These are phyloP conservation scores for Poronia punctata DNA, from an alignment of 495 filamentous ascomycete genomes.

Conservation along the genomic window DNA sequence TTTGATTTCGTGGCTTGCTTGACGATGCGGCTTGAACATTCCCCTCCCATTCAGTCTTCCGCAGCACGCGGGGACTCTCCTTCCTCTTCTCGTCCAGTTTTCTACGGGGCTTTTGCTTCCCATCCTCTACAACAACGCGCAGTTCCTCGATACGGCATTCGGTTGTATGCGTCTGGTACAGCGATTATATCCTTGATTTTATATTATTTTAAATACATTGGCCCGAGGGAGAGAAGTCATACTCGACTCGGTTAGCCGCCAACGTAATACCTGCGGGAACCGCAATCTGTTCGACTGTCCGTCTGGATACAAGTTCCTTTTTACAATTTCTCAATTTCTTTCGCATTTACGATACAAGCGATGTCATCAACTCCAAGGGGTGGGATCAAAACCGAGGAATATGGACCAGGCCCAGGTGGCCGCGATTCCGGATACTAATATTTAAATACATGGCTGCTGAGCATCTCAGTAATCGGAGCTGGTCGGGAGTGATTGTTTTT, in stretches of 20 bases:
- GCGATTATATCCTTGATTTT: constrained; percentile 31
- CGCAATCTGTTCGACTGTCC: constrained; percentile 20
- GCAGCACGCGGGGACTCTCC: constrained; percentile 27
- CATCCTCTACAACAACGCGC: constrained; percentile 43
- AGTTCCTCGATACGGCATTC: constrained; percentile 33
- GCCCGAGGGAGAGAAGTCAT: neutral
- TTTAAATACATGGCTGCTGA: constrained; percentile 27
- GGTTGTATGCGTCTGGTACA: constrained; percentile 49
- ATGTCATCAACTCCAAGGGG: constrained; percentile 28
- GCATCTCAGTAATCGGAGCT: constrained; percentile 21
- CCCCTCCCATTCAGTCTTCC: constrained; percentile 21
- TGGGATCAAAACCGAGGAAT: constrained; percentile 30
- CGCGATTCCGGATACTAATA: constrained; percentile 37
- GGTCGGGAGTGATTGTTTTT: constrained; percentile 13
- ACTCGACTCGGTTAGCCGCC: neutral
- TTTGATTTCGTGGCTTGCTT: constrained; percentile 31
- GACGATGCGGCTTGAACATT: constrained; percentile 18
- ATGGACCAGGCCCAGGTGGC: constrained; percentile 43
- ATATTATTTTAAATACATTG: constrained; percentile 6
- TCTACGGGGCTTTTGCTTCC: constrained; percentile 35
- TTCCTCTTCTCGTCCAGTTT: constrained; percentile 41
- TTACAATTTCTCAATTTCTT: constrained; percentile 30
- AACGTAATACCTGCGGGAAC: constrained; percentile 18
- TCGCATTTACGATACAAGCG: constrained; percentile 26
- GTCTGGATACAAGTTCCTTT: constrained; percentile 13